Conservation (phyloP, 2,329 filamentous ascomycete species). For the Verticillium klebahnii region DNA sequence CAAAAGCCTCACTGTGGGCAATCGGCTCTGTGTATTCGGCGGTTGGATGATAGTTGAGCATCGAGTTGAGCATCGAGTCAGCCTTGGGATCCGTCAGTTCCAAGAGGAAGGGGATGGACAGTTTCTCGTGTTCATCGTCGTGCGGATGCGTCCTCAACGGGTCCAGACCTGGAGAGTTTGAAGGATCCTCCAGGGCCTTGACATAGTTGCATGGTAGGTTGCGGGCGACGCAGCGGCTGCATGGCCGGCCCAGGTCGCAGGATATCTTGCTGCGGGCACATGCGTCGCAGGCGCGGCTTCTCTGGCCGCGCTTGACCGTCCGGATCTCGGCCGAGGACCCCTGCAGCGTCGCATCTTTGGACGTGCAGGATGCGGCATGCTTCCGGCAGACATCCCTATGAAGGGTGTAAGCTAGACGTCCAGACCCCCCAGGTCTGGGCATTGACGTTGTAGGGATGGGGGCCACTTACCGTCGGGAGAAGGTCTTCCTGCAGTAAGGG, state of each 20-base stretch:
- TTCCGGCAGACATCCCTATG: slow-evolving; percentile 20
- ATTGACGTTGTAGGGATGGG: not conserved
- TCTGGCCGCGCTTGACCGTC: slow-evolving; percentile 19
- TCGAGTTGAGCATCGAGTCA: slow-evolving; percentile 16
- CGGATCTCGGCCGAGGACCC: slow-evolving; percentile 6
- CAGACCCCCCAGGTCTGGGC: not conserved
- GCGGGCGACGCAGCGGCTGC: slow-evolving; percentile 17
- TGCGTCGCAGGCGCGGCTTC: slow-evolving; percentile 20
- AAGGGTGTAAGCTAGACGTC: not conserved
- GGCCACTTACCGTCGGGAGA: slow-evolving; percentile 12
- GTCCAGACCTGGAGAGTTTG: not conserved
- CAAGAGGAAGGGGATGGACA: slow-evolving; percentile 18
- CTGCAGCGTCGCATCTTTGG: slow-evolving; percentile 8
- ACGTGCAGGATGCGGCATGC: slow-evolving; percentile 16
- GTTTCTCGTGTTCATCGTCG: slow-evolving; percentile 12
- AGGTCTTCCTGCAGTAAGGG: slow-evolving; percentile 14
- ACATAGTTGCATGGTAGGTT: slow-evolving; percentile 15
- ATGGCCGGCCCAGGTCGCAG: slow-evolving; percentile 19
- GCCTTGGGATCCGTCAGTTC: slow-evolving; percentile 18
- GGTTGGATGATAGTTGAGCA: slow-evolving; percentile 9
- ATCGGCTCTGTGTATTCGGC: slow-evolving; percentile 1
- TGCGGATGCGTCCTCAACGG: not conserved
- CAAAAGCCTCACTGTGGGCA: not conserved
- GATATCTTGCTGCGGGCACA: slow-evolving; percentile 22
- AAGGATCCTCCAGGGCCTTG: slow-evolving; percentile 1